These are phyloP conservation scores for Talaromyces sp. DNA, from an alignment of 2,329 filamentous ascomycete species.

Conservation along the genomic window DNA sequence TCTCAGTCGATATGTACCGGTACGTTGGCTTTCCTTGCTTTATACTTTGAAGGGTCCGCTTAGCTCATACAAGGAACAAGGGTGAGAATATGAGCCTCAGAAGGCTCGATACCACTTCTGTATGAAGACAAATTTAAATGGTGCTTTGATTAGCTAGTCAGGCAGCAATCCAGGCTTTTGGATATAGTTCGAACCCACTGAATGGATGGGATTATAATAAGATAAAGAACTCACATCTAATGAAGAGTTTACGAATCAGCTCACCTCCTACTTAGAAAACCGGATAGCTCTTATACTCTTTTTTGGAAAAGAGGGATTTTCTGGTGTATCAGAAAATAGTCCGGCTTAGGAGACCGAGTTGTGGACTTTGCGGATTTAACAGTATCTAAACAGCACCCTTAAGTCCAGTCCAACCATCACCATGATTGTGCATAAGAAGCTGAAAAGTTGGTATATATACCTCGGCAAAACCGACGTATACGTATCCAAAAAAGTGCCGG, in stretches of 20 bases:
- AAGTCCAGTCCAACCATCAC: neutral
- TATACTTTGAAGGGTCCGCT: neutral
- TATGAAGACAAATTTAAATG: neutral
- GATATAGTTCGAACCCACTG: neutral
- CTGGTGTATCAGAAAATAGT: neutral
- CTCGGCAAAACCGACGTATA: neutral
- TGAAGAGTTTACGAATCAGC: neutral
- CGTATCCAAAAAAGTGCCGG: neutral
- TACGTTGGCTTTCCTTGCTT: neutral
- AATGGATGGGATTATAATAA: neutral
- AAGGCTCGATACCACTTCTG: neutral
- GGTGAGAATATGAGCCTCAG: neutral
- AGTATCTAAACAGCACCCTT: neutral
- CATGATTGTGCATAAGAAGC: neutral
- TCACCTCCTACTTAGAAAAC: neutral
- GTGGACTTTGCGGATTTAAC: neutral
- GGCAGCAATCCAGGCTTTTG: neutral
- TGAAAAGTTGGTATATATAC: neutral
- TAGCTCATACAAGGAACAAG: neutral
- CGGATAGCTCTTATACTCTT: neutral
- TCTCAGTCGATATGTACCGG: neutral
- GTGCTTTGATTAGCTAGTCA: neutral
- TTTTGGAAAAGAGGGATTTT: neutral
- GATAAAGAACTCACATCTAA: neutral
- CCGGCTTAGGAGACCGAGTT: neutral